phyloP scores from a whole-genome alignment of 2,329 filamentous ascomycete species.

The Beauveria rudraprayagi region DNA sequence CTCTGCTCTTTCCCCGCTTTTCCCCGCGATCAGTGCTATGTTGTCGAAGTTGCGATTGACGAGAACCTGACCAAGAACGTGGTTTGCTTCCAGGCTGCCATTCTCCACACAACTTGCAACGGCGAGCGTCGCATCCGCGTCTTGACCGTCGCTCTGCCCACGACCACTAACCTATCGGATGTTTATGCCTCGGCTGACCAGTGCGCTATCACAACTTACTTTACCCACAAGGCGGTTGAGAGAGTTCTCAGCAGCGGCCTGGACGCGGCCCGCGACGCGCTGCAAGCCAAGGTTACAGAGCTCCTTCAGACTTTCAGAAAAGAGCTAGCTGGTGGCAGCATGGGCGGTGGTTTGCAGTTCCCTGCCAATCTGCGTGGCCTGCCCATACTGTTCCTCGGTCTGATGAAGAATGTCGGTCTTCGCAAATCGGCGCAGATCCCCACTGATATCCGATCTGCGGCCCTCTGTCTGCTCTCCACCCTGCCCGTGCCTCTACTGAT shows the following conservation, averaged over 20 bases:
- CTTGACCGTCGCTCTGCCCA: conserved; percentile 85
- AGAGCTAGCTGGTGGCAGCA: conserved; percentile 89
- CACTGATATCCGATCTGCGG: conserved; percentile 85
- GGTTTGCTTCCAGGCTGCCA: conserved; percentile 86
- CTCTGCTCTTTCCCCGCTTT: conserved; percentile 97
- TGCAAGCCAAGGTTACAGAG: conserved; percentile 88
- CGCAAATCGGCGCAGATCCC: conserved; percentile 91
- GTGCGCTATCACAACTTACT: conserved; percentile 85
- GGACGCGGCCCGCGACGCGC: conserved; percentile 81
- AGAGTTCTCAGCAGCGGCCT: conserved; percentile 75
- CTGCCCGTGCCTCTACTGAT: conserved; percentile 82
- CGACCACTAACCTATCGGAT: conserved; percentile 82
- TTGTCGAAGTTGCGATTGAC: conserved; percentile 96
- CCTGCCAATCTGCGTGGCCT: conserved; percentile 84
- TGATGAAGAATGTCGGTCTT: conserved; percentile 94
- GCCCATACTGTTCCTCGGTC: conserved; percentile 80
- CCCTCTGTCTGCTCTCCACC: conserved; percentile 88
- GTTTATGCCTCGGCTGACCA: conserved; percentile 94
- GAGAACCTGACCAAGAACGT: conserved; percentile 88
- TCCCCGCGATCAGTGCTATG: conserved; percentile 93
- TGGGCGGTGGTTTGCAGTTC: conserved; percentile 91
- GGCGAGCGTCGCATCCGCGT: conserved; percentile 93
- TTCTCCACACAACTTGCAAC: conserved; percentile 95
- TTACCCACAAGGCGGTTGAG: conserved; percentile 96
- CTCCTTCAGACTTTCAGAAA: conserved; percentile 93